Evolutionary conservation across 129 eudicot genomes (phyloP), one percentile per base, ranked within the genome.

Genomic region (Chrysanthemum lavandulifolium): DNA sequence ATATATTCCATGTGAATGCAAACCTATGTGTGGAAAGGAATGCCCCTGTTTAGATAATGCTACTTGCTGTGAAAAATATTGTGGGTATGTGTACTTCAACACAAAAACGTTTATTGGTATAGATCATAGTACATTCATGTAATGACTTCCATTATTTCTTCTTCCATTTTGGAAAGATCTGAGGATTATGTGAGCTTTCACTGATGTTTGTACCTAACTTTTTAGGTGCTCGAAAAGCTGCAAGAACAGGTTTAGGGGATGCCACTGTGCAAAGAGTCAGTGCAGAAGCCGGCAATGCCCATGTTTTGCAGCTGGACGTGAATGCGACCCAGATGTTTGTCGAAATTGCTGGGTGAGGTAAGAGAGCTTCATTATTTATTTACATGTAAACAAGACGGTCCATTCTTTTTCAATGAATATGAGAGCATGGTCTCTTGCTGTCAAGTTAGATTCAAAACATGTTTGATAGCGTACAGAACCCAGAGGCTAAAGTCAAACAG

Each of bases 201-300:
- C 54, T 58, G 65, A 74, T 68, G 4, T 14, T 1, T 57, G 61
- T 23, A 21, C 50, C 67, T 65, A 51, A 31, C 69, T 18, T 65
- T 75, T 69, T 82, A 95, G 99, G 89, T 90, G 99, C 79, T 86
- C 97, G 12, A 95, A 88, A 74, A 88, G 96, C 86, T 95, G 97
- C 84, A 95, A 88, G 82, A 95, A 91, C 56, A 82, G 97, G 73
- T 95, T 95, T 67, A 82, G 99, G 77, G 99, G 99, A 80, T 95
- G 99, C 78, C 99, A 95, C 77, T 95, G 99, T 83, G 99, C 99
- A 36, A 95, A 95, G 81, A 91, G 97, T 82, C 99, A 95, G 81
- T 95, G 99, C 86, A 86, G 89, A 82, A 95, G 96, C 82, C 82
- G 96, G 18, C 97, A 95, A 71, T 95, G 99, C 77, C 99, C 99